Percentiles rank a stretch among this genome's conserved stretches.
These are phyloP conservation scores for Lablab purpureus DNA, from an alignment of 306 rosid genomes.

Conservation along the genomic window DNA sequence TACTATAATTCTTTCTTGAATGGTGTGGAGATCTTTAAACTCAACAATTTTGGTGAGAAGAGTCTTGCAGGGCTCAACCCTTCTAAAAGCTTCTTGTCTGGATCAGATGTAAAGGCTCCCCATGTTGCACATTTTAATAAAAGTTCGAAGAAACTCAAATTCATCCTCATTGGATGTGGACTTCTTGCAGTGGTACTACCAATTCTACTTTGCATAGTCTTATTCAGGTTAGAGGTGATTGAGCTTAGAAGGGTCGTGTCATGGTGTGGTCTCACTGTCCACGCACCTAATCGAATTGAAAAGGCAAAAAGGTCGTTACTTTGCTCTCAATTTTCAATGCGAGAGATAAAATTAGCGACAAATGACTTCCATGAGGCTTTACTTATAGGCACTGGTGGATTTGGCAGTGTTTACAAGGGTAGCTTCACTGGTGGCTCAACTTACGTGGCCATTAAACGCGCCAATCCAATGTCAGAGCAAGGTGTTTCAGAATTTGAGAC, in stretches of 20 bases:
- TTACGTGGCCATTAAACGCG: constrained; percentile 49
- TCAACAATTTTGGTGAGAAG: constrained; percentile 21
- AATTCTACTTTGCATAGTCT: constrained; percentile 36
- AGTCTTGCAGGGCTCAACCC: constrained; percentile 41
- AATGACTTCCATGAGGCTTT: constrained; percentile 45
- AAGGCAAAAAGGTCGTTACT: constrained; percentile 6
- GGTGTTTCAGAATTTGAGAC: constrained; percentile 51
- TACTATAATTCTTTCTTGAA: constrained; percentile 38
- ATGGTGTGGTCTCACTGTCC: constrained; percentile 8
- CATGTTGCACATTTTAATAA: background rate
- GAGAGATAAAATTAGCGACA: constrained; percentile 48
- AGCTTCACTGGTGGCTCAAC: constrained; percentile 39
- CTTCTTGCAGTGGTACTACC: background rate
- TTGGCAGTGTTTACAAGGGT: constrained; percentile 53
- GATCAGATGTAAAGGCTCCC: background rate
- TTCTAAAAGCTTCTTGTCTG: background rate
- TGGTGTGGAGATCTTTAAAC: constrained; percentile 54
- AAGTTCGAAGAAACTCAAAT: background rate
- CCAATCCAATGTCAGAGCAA: constrained; percentile 52
- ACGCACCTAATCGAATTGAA: background rate
- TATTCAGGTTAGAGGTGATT: constrained; percentile 16
- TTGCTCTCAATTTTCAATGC: constrained; percentile 29
- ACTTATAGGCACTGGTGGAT: constrained; percentile 46
- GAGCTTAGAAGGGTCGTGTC: constrained; percentile 18
- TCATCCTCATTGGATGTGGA: constrained; percentile 31